Evolutionary conservation across 768 basidiomycete genomes (phyloP).

Genomic region (Suillus fuscotomentosus): DNA sequence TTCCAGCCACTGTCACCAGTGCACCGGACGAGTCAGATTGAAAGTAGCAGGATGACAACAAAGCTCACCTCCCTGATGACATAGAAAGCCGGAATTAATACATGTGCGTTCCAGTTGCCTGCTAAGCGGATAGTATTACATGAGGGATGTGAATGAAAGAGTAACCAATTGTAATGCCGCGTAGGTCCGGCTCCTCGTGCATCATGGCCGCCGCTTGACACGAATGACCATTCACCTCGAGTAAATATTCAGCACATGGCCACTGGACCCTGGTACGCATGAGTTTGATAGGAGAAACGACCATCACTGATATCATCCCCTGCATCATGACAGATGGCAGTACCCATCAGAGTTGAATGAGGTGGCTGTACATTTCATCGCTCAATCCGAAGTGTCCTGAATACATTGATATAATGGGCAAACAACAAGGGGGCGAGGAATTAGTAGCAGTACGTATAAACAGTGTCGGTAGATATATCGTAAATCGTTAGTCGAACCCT

Average conservation of each 20-base stretch:
- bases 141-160: not conserved
- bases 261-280: not conserved
- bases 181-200: not conserved
- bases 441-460: slow-evolving; percentile 17
- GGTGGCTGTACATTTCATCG: not conserved
- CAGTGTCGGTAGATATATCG: slow-evolving; percentile 16
- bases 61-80: not conserved
- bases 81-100: not conserved
- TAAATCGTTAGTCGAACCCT: slow-evolving; percentile 2
- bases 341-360: not conserved
- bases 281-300: not conserved
- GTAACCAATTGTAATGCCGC: not conserved
- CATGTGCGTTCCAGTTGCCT: not conserved
- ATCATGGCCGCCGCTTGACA: not conserved
- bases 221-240: not conserved
- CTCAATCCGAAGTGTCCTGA: no score
- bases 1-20: not conserved
- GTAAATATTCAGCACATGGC: not conserved
- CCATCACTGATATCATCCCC: no score
- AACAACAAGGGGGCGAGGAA: slow-evolving; percentile 5
- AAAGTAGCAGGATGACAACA: not conserved
- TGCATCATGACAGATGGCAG: no score
- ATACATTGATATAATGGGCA: slow-evolving; percentile 3
- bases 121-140: not conserved
- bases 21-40: not conserved